Conservation (phyloP, 2,329 filamentous ascomycete species). For the Parastagonospora nodorum region DNA sequence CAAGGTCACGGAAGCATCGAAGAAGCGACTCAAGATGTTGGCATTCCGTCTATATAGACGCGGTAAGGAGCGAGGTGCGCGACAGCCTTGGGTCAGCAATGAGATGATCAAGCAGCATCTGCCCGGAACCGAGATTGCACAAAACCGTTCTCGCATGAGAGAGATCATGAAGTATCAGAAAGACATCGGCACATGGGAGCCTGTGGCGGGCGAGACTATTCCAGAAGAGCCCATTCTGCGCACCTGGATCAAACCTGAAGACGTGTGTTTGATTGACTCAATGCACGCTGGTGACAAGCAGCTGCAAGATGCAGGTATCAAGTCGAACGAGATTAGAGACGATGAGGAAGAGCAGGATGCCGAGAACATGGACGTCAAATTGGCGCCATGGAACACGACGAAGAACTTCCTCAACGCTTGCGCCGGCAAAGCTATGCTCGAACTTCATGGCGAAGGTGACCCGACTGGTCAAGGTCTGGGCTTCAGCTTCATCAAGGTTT, state of each 20-base stretch:
- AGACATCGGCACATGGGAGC: slow-evolving; percentile 79
- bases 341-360: slow-evolving; percentile 66
- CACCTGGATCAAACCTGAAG: slow-evolving; percentile 90
- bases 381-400: slow-evolving; percentile 95
- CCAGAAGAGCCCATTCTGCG: slow-evolving; percentile 83
- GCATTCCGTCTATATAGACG: slow-evolving; percentile 86
- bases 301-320: slow-evolving; percentile 88
- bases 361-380: slow-evolving; percentile 81
- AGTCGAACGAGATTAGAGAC: slow-evolving; percentile 67
- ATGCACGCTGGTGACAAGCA: slow-evolving; percentile 96
- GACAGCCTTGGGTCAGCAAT: slow-evolving; percentile 81
- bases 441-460: slow-evolving; percentile 91
- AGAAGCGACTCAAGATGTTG: slow-evolving; percentile 96
- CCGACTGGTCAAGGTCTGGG: slow-evolving; percentile 91
- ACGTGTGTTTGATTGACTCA: slow-evolving; percentile 90
- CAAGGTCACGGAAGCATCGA: slow-evolving; percentile 95
- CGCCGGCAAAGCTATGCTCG: slow-evolving; percentile 94
- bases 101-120: slow-evolving; percentile 70
- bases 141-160: slow-evolving; percentile 95
- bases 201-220: slow-evolving; percentile 72
- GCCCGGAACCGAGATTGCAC: slow-evolving; percentile 89
- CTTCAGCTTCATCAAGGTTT: slow-evolving; percentile 96
- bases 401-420: slow-evolving; percentile 96
- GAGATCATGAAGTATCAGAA: slow-evolving; percentile 94
- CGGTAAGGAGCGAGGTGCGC: slow-evolving; percentile 70